These are phyloP conservation scores for Ceratobasidium sp. DNA, from an alignment of 1,284 basidiomycete species.

Conservation along the genomic window DNA sequence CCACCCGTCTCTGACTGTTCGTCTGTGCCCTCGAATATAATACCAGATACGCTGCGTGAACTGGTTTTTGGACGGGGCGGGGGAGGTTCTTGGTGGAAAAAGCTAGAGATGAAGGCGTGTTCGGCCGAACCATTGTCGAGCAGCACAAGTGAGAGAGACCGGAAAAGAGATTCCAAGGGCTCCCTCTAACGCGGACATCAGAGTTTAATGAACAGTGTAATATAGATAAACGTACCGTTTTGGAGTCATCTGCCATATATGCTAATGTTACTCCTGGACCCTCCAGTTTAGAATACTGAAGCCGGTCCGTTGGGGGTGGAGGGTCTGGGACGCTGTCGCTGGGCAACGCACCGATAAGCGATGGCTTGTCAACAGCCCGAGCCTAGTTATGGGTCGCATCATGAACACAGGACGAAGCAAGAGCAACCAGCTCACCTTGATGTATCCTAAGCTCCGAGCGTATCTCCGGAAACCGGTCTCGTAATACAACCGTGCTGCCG, in stretches of 20 bases:
- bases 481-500: conserved; percentile 88
- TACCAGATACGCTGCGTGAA: conserved; percentile 12
- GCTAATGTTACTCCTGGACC: conserved; percentile 82
- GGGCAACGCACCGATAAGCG: conserved; percentile 62
- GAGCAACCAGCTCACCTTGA: conserved; percentile 66
- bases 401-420: not conserved
- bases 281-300: conserved; percentile 76
- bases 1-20: conserved; percentile 44
- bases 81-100: conserved; percentile 65
- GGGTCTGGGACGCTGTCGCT: conserved; percentile 55
- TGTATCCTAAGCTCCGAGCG: conserved; percentile 78
- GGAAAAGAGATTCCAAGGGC: conserved; percentile 81
- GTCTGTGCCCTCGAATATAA: conserved; percentile 37
- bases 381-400: conserved; percentile 57
- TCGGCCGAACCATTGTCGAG: conserved; percentile 94
- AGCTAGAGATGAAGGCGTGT: conserved; percentile 84
- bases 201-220: not conserved
- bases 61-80: conserved; percentile 2
- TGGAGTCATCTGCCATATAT: conserved; percentile 87
- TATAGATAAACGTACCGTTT: conserved; percentile 66
- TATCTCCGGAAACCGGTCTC: conserved; percentile 97
- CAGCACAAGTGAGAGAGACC: conserved; percentile 86
- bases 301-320: conserved; percentile 62
- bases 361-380: conserved; percentile 71
- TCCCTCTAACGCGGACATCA: conserved; percentile 71